Percentiles rank a stretch among this genome's conserved stretches.
phyloP scores from a whole-genome alignment of 73 alveolate genomes.

The Blepharisma japonicum region DNA sequence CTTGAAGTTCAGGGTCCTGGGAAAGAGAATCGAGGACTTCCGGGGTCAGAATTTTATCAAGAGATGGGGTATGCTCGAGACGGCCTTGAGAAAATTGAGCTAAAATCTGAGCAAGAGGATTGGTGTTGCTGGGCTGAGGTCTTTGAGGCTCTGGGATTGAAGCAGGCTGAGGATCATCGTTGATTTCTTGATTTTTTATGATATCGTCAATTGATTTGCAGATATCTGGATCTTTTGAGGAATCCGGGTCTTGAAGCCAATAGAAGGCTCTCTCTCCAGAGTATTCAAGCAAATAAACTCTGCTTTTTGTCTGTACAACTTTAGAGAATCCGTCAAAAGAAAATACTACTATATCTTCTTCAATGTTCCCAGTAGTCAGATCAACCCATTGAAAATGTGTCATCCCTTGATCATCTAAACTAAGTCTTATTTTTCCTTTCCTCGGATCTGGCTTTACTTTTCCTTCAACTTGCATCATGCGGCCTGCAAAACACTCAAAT shows the following conservation, averaged over 20 bases:
- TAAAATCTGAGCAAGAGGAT: background rate
- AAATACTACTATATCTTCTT: slow-evolving; percentile 10
- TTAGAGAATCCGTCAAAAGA: background rate
- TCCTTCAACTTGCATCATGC: background rate
- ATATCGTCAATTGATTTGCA: background rate
- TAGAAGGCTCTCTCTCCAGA: background rate
- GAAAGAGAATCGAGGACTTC: slow-evolving; percentile 6
- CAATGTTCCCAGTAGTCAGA: background rate
- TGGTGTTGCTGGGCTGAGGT: background rate
- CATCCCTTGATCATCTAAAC: background rate
- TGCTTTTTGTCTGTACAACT: background rate
- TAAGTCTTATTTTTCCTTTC: background rate
- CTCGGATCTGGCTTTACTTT: slow-evolving; percentile 24
- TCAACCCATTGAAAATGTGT: slow-evolving; percentile 21
- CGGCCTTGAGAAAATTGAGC: background rate
- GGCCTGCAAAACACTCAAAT: background rate
- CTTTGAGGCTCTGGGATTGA: background rate
- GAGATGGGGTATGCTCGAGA: background rate
- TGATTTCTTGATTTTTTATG: background rate
- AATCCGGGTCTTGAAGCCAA: slow-evolving; percentile 9
- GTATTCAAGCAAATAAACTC: slow-evolving; percentile 20
- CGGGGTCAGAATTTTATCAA: slow-evolving; percentile 18
- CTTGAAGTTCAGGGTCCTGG: background rate
- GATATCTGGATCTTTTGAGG: background rate
- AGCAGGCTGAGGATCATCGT: no score